phyloP scores from a whole-genome alignment of 1,284 basidiomycete species.

The Tausonia pullulans region DNA sequence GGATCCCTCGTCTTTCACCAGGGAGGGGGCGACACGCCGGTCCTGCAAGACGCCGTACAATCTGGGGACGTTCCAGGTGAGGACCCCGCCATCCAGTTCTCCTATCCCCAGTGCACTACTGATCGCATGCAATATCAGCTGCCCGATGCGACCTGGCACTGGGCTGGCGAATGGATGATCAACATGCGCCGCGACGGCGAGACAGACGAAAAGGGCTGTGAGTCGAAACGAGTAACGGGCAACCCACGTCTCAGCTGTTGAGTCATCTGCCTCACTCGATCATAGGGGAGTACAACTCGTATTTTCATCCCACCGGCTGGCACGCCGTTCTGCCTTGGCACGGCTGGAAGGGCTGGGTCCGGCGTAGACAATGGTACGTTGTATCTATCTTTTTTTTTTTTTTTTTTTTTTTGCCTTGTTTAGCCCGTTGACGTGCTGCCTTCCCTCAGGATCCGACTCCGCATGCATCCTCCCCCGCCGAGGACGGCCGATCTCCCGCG shows the following conservation, averaged over 20 bases:
- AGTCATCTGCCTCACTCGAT: background rate
- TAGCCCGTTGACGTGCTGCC: background rate
- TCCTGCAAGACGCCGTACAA: constrained; percentile 32
- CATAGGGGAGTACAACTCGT: constrained; percentile 16
- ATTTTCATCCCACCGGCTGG: constrained; percentile 11
- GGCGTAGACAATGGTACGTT: constrained; percentile 11
- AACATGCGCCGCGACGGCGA: constrained; percentile 31
- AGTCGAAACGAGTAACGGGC: constrained; percentile 17
- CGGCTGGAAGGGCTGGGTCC: constrained; percentile 17
- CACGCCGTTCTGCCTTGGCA: constrained; percentile 15
- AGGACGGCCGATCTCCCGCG: background rate
- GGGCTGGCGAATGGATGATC: constrained; percentile 34
- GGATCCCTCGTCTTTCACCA: constrained; percentile 32
- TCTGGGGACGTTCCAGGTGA: constrained; percentile 30
- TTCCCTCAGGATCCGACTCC: constrained; percentile 10
- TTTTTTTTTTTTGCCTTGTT: no score
- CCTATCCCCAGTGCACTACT: background rate
- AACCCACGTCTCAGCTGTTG: background rate
- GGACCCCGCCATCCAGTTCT: constrained; percentile 14
- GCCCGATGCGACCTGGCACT: constrained; percentile 26
- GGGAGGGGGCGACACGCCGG: constrained; percentile 13
- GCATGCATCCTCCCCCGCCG: background rate
- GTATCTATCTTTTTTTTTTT: background rate
- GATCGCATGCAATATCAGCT: background rate
- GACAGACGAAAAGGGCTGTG: constrained; percentile 36